phyloP scores from a whole-genome alignment of 257 asterid species.

The Solanum pimpinellifolium region DNA sequence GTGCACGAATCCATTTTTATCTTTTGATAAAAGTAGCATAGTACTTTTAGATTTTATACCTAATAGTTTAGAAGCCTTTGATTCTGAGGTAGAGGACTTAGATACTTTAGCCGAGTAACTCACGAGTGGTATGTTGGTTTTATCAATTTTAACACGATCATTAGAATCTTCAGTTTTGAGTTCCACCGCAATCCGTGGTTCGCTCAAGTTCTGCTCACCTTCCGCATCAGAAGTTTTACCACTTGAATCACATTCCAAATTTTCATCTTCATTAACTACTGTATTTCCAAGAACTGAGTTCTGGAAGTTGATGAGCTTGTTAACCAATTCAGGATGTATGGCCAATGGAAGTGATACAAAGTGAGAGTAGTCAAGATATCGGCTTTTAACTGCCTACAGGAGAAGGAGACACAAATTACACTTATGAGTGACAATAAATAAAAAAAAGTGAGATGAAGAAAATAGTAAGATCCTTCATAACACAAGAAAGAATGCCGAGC shows the following conservation, averaged over 20 bases:
- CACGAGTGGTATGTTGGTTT: conserved; percentile 33
- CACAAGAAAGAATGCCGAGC: not conserved
- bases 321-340: conserved; percentile 62
- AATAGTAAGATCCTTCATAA: not conserved
- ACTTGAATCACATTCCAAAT: conserved; percentile 21
- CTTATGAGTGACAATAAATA: not conserved
- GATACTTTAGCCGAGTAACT: conserved; percentile 40
- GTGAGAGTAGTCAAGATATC: conserved; percentile 78
- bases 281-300: conserved; percentile 45
- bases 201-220: conserved; percentile 8
- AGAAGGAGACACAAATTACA: conserved; percentile 2
- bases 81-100: conserved; percentile 20
- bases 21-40: not conserved
- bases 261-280: conserved; percentile 21
- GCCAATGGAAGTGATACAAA: conserved; percentile 97
- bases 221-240: conserved; percentile 23
- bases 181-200: conserved; percentile 18
- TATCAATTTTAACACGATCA: conserved; percentile 15
- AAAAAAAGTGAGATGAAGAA: not conserved
- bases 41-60: conserved; percentile 20
- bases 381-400: conserved; percentile 70
- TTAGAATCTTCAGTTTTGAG: conserved; percentile 20
- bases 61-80: conserved; percentile 20
- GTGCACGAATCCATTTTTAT: not conserved
- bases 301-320: conserved; percentile 69